Evolutionary conservation across 805 yeast genomes (phyloP), one percentile per base, ranked within the genome.

Genomic region (Cyberlindnera nakhonratchasimensis): DNA sequence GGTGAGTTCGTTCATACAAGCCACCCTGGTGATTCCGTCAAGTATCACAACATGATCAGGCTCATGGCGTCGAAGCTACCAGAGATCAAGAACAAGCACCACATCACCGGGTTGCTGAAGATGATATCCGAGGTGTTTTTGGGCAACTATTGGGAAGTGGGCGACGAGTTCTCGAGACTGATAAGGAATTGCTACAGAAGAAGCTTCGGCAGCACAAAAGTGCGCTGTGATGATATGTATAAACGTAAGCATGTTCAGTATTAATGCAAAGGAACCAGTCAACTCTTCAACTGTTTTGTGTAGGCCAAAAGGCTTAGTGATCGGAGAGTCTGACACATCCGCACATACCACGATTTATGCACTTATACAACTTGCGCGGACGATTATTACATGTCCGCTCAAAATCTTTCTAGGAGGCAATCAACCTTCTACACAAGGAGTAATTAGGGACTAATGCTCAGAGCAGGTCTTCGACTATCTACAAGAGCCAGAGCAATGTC

Each of bases 71-170:
- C 61, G 2, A 59, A 62, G 6, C 48, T 79, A 29, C 63, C 59
- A 24, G 46, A 54, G 5, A 67, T 78, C 14, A 57, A 62, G 22
- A 65, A 70, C 42, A 71, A 68, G 52, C 69, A 78, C 44, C 64
- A 75, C 38, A 62, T 80, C 22, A 73, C 75, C 10, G 90, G 90
- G 1, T 57, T 84, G 35, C 55, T 82, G 47, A 65, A 64, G 37
- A 51, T 72, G 45, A 66, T 77, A 35, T 66, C 73, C 12, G 58
- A 61, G n/a, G 57, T 65, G 28, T 64, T 71, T 43, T 57, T 55
- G 24, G 58, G 57, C 16, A 67, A 75, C 39, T 69, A 71, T 38
- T 81, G 82, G 79, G 77, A 76, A 35, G 63, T 80, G 39, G 80
- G 80, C 11, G 63, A 64, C 35, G 88, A 81, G 53, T 70, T 76